Evolutionary conservation across 495 filamentous ascomycete species (phyloP).

Genomic region (Penicillium mononematosum): DNA sequence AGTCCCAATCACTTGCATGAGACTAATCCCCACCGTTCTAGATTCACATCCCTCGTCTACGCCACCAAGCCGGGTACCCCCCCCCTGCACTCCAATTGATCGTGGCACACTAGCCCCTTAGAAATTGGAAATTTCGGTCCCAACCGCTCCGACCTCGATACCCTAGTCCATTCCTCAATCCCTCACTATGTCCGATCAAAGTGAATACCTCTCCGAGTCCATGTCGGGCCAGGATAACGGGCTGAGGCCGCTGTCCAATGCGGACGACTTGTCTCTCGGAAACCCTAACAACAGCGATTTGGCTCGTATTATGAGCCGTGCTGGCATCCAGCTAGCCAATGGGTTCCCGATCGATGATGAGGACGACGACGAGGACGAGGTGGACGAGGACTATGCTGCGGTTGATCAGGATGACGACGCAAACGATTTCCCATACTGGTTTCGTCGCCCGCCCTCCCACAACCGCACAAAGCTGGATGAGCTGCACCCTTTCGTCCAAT

Average conservation of each 20-base stretch:
- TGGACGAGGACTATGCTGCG: conserved; percentile 45
- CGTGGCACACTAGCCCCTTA: conserved; percentile 7
- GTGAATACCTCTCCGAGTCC: conserved; percentile 31
- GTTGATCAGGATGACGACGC: conserved; percentile 47
- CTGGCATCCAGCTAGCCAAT: conserved; percentile 33
- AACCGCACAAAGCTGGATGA: conserved; percentile 48
- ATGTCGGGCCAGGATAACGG: conserved; percentile 29
- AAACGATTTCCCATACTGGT: conserved; percentile 46
- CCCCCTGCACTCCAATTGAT: conserved; percentile 15
- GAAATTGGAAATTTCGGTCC: neutral
- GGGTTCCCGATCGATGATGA: conserved; percentile 42
- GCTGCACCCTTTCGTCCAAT: conserved; percentile 67
- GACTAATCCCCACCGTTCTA: conserved; percentile 30
- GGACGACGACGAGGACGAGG: conserved; percentile 43
- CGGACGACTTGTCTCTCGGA: conserved; percentile 32
- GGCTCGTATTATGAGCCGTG: conserved; percentile 35
- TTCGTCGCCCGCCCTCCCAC: conserved; percentile 42
- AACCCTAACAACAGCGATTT: conserved; percentile 34
- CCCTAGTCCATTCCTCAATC: neutral
- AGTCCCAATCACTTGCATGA: conserved; percentile 17
- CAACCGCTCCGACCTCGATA: neutral
- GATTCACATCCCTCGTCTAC: conserved; percentile 27
- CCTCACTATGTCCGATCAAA: conserved; percentile 30
- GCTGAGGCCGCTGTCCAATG: conserved; percentile 38
- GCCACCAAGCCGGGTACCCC: conserved; percentile 23